Percentiles rank a stretch among this genome's conserved stretches.
phyloP scores from a whole-genome alignment of 768 basidiomycete genomes.

The Butyriboletus loyo region DNA sequence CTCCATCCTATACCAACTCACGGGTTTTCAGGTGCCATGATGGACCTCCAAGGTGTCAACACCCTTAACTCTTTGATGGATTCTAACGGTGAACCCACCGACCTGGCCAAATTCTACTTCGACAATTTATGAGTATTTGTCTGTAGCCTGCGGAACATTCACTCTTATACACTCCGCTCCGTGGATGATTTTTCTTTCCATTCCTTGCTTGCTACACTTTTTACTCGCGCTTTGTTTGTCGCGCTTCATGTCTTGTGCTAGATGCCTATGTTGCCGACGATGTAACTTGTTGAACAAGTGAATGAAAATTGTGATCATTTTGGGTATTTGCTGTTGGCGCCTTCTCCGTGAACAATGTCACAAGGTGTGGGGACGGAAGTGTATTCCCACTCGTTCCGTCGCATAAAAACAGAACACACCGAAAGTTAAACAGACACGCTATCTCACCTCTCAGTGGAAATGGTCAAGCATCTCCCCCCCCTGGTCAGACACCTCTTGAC shows the following conservation, averaged over 20 bases:
- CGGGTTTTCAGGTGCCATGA: conserved; percentile 44
- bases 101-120: conserved; percentile 52
- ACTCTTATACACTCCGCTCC: conserved; percentile 18
- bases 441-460: conserved; percentile 9
- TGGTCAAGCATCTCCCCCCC: conserved; percentile 53
- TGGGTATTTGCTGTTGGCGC: background rate
- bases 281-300: conserved; percentile 26
- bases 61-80: conserved; percentile 41
- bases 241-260: conserved; percentile 20
- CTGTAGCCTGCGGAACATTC: conserved; percentile 3
- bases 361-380: background rate
- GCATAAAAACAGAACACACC: conserved; percentile 6
- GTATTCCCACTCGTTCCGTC: conserved; percentile 5
- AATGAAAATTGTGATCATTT: background rate
- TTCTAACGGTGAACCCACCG: conserved; percentile 35
- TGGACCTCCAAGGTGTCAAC: conserved; percentile 53
- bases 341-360: background rate
- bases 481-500: conserved; percentile 70
- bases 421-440: background rate
- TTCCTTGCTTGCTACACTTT: background rate
- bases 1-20: conserved; percentile 5
- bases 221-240: conserved; percentile 3
- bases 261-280: conserved; percentile 17
- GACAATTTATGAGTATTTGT: background rate
- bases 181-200: conserved; percentile 7